Evolutionary conservation across 805 yeast genomes (phyloP).

Genomic region (Starmerella stellata): DNA sequence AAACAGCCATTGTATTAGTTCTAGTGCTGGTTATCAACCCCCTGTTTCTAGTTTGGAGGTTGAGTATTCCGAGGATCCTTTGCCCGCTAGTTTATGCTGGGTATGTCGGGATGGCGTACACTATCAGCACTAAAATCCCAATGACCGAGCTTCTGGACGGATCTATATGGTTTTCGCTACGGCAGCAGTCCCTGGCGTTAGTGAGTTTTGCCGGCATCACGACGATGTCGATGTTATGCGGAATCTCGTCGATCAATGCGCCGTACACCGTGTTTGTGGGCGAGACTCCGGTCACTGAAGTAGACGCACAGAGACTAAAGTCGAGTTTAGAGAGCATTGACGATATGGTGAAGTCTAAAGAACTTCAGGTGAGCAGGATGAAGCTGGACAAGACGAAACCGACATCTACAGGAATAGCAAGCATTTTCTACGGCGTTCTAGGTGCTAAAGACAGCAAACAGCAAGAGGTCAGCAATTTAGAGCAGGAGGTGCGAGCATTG

Average conservation of each 20-base stretch:
- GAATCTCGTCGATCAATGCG: conserved; percentile 27
- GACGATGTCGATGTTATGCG: conserved; percentile 27
- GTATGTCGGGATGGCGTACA: conserved; percentile 16
- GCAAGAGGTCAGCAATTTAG: conserved; percentile 8
- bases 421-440: conserved; percentile 6
- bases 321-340: conserved; percentile 20
- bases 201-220: conserved; percentile 27
- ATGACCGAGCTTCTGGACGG: conserved; percentile 1
- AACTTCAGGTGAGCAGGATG: conserved; percentile 17
- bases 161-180: conserved; percentile 4
- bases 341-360: conserved; percentile 19
- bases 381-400: conserved; percentile 14
- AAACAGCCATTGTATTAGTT: conserved; percentile 17
- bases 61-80: conserved; percentile 12
- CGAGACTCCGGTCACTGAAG: conserved; percentile 17
- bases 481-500: conserved; percentile 23
- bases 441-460: conserved; percentile 5
- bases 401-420: conserved; percentile 6
- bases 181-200: conserved; percentile 21
- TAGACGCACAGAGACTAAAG: conserved; percentile 20
- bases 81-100: conserved; percentile 19
- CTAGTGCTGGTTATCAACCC: conserved; percentile 14
- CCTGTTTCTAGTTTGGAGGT: conserved; percentile 10
- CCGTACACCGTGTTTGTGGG: conserved; percentile 24
- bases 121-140: background rate